These are phyloP conservation scores for Ogataea nonfermentans DNA, from an alignment of 805 yeast genomes.

Conservation along the genomic window DNA sequence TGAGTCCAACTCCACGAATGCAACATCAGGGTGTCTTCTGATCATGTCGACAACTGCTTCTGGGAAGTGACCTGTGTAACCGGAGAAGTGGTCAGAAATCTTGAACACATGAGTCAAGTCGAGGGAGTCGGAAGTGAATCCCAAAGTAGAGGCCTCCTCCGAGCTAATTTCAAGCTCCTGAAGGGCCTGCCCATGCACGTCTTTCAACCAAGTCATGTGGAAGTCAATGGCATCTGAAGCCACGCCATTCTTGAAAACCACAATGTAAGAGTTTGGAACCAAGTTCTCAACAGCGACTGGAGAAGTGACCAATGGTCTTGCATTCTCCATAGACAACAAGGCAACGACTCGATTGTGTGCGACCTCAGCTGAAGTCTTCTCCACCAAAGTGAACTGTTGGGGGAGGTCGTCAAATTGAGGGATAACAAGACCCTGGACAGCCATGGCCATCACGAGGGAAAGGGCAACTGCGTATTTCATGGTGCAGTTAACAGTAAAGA, in stretches of 20 bases:
- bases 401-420: constrained; percentile 39
- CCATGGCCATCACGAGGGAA: constrained; percentile 27
- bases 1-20: constrained; percentile 70
- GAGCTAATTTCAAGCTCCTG: constrained; percentile 24
- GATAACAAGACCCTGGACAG: constrained; percentile 56
- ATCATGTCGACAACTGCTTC: constrained; percentile 72
- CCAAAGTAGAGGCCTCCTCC: constrained; percentile 19
- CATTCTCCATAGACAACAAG: constrained; percentile 22
- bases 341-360: constrained; percentile 4
- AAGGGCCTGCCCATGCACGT: constrained; percentile 45
- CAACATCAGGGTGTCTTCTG: constrained; percentile 52
- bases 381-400: constrained; percentile 16
- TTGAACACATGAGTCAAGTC: constrained; percentile 62
- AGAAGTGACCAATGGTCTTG: constrained; percentile 49
- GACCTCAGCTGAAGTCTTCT: constrained; percentile 7
- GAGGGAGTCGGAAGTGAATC: constrained; percentile 34
- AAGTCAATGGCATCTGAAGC: constrained; percentile 50
- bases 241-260: constrained; percentile 73
- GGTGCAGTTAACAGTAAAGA: constrained; percentile 3
- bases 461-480: constrained; percentile 26
- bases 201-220: constrained; percentile 68
- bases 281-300: constrained; percentile 43
- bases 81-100: constrained; percentile 57
- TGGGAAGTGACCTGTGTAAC: constrained; percentile 85
- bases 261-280: constrained; percentile 76